Percentiles rank a stretch among this genome's conserved stretches.
These are phyloP conservation scores for Carex parvula DNA, from an alignment of 176 grass and related monocot species.

Conservation along the genomic window DNA sequence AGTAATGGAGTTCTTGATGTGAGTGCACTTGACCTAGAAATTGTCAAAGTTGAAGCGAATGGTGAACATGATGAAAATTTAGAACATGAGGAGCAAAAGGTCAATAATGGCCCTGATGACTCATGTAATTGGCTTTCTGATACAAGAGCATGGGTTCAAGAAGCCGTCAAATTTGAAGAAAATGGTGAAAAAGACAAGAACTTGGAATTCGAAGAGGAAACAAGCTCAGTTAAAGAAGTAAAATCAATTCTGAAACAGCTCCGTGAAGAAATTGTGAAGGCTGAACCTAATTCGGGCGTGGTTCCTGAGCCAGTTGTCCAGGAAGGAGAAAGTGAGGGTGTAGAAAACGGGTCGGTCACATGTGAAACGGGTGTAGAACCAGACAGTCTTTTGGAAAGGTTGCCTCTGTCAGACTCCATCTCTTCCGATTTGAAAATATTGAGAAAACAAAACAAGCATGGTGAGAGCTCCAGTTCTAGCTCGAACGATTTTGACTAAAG, in stretches of 20 bases:
- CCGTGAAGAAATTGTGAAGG: constrained; percentile 10
- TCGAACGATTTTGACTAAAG: constrained; percentile 6
- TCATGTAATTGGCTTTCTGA: not conserved
- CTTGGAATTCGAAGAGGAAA: constrained; percentile 6
- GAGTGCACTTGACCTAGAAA: not conserved
- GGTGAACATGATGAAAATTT: not conserved
- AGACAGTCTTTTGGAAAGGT: not conserved
- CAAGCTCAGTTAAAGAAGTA: constrained; percentile 22
- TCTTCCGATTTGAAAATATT: constrained; percentile 21
- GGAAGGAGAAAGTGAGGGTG: not conserved
- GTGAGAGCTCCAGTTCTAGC: constrained; percentile 13
- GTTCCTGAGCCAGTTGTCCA: not conserved
- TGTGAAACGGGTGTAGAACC: not conserved
- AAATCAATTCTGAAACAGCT: constrained; percentile 20
- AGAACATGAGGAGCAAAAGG: not conserved
- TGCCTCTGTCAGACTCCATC: not conserved
- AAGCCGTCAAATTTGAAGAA: constrained; percentile 9
- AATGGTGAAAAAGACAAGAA: constrained; percentile 9
- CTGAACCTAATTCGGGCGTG: not conserved
- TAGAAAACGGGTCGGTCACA: not conserved
- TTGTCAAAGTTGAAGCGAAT: not conserved
- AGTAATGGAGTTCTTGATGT: not conserved
- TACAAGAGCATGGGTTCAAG: not conserved
- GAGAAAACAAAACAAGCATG: constrained; percentile 22
- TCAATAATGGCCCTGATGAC: not conserved